Evolutionary conservation across 2,329 filamentous ascomycete species (phyloP), one percentile per base, ranked within the genome.

Genomic region (Aspergillus sp.): DNA sequence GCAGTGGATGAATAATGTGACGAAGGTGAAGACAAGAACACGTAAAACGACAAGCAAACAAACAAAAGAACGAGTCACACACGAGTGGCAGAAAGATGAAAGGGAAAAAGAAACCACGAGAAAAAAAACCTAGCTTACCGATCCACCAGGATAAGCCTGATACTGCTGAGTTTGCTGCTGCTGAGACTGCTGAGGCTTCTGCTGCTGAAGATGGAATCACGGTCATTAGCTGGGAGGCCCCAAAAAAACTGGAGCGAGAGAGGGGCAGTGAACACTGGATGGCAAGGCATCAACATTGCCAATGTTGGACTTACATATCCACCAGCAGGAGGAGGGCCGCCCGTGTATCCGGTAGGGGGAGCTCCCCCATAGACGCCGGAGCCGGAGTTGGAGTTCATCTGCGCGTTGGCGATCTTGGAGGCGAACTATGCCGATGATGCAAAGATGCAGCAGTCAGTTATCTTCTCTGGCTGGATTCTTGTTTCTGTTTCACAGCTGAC

Each of bases 301-400:
- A 37, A 37, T 37, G 13, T 45, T 39, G 48, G 56, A 83, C 83
- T 81, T 75, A 85, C 83, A 72, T 84, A 83, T 73, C 77, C 77
- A 64, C 76, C 75, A 65, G 70, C 61, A 55, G 72, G 57, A 56
- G 73, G 75, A 68, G 75, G 73, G 47, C 63, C 72, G 46, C 70
- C 73, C 15, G 71, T 70, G 57, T 76, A 76, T 34, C 74, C 73
- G 30, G 71, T 57, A 6, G 73, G 72, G 59, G 75, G 71, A 53
- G 65, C 71, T 53, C 70, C 73, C 47, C 64, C 68, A 58, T 73
- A 73, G 20, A 65, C 66, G 50, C 70, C 72, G 30, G 51, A 41
- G 42, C 47, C 47, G 51, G 65, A 58, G 27, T 63, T 65, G 51
- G 65, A 58, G 27, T 63, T 65, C 51, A 59, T 68, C 62, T 77